Base-by-base conservation (phyloP, 306 rosid species). In the Styphnolobium japonicum region DNA sequence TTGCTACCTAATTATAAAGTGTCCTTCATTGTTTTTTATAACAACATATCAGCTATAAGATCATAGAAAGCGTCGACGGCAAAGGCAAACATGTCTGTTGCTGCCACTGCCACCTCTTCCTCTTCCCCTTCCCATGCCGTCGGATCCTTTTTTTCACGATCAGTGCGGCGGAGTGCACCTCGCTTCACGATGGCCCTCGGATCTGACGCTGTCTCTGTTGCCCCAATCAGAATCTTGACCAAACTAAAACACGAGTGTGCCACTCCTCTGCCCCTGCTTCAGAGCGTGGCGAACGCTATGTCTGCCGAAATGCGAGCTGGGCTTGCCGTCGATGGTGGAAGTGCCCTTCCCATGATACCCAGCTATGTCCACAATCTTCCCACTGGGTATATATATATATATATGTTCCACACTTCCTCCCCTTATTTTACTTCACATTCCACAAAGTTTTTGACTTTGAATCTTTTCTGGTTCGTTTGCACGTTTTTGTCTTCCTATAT, bases 321-420 rank as follows among this genome's bases (percentile, higher is more conserved):
- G 16, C 98, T 94, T 14, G 85, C 87, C 68, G 55, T 37, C 19
- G 90, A 83, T 64, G 87, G 86, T 31, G 90, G 86, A 3, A 79
- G 81, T 42, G 91, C 87, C 33, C 98, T 94, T 78, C 89, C 93
- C 81, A 94, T 94, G 98, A 91, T 94, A 55, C 97, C 90, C 55
- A 87, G 92, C 83, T 92, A 85, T 72, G 95, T 91, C 70, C 84
- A 91, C 67, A 74, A 53, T 71, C 98, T 94, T 37, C 98, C 97
- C 33, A 87, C 86, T n/a, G 98, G 98, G 98, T 94, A 87, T 14
- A 11, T 71, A 36, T 21, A 0, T 34, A 7, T 2, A 22, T 19
- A 34, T 3, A 37, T 4, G 45, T 36, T 57, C 22, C 43, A 9
- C 2, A 29, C 11, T 37, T 51, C 25, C 42, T 11, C 7, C 8